A percentile compares a stretch with the other conserved stretches of the same genome.
These are phyloP conservation scores for Porcisia hertigi DNA, from an alignment of 208 protist species.

Conservation along the genomic window DNA sequence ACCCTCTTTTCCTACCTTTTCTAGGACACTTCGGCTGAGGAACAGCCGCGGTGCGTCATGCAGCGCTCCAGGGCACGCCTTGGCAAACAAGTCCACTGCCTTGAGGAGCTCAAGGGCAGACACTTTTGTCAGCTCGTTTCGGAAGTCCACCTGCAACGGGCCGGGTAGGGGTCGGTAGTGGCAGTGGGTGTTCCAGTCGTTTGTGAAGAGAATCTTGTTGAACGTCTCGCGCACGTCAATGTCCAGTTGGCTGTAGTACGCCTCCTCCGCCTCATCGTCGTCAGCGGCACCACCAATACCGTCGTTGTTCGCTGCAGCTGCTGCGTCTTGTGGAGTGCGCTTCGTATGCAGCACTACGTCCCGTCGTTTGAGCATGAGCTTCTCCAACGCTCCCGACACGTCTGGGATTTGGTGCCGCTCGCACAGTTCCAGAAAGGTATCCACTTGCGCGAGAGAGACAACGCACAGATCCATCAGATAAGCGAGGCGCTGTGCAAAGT, in stretches of 20 bases:
- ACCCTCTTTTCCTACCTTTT: slow-evolving; percentile 50
- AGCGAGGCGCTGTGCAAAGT: slow-evolving; percentile 51
- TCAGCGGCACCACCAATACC: background rate
- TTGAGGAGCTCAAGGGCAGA: slow-evolving; percentile 64
- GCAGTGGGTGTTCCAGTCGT: slow-evolving; percentile 55
- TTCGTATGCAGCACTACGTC: slow-evolving; percentile 6
- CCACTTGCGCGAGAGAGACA: slow-evolving; percentile 50
- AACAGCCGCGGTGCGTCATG: slow-evolving; percentile 31
- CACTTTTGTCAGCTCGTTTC: slow-evolving; percentile 52
- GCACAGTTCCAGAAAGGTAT: slow-evolving; percentile 48
- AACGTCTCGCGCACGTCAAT: slow-evolving; percentile 79
- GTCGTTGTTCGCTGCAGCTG: background rate
- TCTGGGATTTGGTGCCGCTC: slow-evolving; percentile 61
- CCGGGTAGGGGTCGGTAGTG: slow-evolving; percentile 64
- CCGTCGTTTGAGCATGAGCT: slow-evolving; percentile 26
- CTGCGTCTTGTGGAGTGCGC: background rate
- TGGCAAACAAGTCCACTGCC: slow-evolving; percentile 58
- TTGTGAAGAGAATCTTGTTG: slow-evolving; percentile 46
- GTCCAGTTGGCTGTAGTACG: slow-evolving; percentile 57
- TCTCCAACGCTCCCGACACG: slow-evolving; percentile 32
- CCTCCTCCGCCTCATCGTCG: slow-evolving; percentile 30
- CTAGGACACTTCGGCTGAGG: slow-evolving; percentile 57
- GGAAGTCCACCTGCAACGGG: slow-evolving; percentile 69
- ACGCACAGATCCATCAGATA: slow-evolving; percentile 50
- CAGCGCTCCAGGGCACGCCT: slow-evolving; percentile 52